Conservation (phyloP, 371 early-diverging fungal genomes). For the Entomophthora muscae region DNA sequence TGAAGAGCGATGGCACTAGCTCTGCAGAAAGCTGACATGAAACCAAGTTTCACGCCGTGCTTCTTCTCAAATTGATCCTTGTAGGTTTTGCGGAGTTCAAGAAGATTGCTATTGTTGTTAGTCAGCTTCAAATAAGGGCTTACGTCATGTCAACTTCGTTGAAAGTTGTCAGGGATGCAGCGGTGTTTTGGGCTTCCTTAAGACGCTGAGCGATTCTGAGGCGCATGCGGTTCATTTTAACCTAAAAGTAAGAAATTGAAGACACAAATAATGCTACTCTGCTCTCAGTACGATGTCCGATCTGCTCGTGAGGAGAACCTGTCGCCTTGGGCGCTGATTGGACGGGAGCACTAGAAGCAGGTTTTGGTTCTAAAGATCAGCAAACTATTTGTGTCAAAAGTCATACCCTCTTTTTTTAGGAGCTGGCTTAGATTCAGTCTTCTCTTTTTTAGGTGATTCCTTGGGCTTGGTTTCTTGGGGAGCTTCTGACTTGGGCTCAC, state of each 20-base stretch:
- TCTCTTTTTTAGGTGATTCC: slow-evolving; percentile 20
- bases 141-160: slow-evolving; percentile 94
- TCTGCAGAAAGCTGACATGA: slow-evolving; percentile 94
- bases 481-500: slow-evolving; percentile 22
- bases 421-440: slow-evolving; percentile 17
- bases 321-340: slow-evolving; percentile 17
- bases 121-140: too few species aligned
- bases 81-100: slow-evolving; percentile 73
- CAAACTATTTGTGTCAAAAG: too few species aligned
- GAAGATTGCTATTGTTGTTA: slow-evolving; percentile 46
- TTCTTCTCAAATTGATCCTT: slow-evolving; percentile 88
- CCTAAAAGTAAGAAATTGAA: slow-evolving; percentile 18
- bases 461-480: slow-evolving; percentile 19
- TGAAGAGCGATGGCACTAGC: slow-evolving; percentile 67
- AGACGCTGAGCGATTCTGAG: slow-evolving; percentile 79
- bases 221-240: slow-evolving; percentile 97
- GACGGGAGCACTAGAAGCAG: slow-evolving; percentile 17
- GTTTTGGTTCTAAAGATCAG: slow-evolving; percentile 13
- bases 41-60: slow-evolving; percentile 90
- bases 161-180: slow-evolving; percentile 94
- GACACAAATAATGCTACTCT: neutral
- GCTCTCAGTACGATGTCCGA: slow-evolving; percentile 4
- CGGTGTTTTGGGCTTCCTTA: slow-evolving; percentile 91
- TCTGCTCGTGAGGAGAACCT: slow-evolving; percentile 12
- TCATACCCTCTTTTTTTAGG: too few species aligned